These are phyloP conservation scores for Aspergillus nanangensis DNA, from an alignment of 495 filamentous ascomycete species.

Conservation along the genomic window DNA sequence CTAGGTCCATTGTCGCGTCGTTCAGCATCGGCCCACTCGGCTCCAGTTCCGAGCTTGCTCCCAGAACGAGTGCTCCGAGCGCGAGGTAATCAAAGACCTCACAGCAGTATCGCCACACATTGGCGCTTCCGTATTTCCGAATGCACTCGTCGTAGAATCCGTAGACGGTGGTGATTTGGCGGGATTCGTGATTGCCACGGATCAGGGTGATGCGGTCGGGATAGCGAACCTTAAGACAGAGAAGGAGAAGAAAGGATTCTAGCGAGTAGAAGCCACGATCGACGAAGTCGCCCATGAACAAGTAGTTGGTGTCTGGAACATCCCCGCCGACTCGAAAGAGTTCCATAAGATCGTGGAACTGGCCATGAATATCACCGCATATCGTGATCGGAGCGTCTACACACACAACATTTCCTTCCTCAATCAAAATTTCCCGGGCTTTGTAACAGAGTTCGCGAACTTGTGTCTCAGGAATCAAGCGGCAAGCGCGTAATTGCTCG, in stretches of 20 bases:
- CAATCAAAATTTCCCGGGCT: conserved; percentile 91
- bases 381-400: conserved; percentile 97
- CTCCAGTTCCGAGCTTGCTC: conserved; percentile 71
- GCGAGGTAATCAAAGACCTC: conserved; percentile 98
- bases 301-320: conserved; percentile 95
- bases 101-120: conserved; percentile 98
- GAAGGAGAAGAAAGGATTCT: conserved; percentile 89
- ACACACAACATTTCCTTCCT: conserved; percentile 96
- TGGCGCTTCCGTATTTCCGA: conserved; percentile 94
- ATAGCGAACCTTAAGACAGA: conserved; percentile 96
- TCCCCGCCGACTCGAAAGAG: conserved; percentile 94
- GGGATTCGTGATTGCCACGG: conserved; percentile 93
- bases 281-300: conserved; percentile 99
- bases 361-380: conserved; percentile 97
- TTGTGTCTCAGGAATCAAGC: conserved; percentile 90
- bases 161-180: conserved; percentile 97
- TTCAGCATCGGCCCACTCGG: conserved; percentile 39
- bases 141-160: conserved; percentile 99
- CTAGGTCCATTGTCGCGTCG: conserved; percentile 52
- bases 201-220: conserved; percentile 97
- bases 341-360: conserved; percentile 99
- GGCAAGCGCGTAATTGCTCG: conserved; percentile 87
- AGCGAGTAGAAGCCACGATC: conserved; percentile 98
- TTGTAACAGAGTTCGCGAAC: conserved; percentile 98
- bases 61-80: conserved; percentile 88